Conservation (phyloP, 148 eudicot genomes). For the Pharnaceum exiguum region DNA sequence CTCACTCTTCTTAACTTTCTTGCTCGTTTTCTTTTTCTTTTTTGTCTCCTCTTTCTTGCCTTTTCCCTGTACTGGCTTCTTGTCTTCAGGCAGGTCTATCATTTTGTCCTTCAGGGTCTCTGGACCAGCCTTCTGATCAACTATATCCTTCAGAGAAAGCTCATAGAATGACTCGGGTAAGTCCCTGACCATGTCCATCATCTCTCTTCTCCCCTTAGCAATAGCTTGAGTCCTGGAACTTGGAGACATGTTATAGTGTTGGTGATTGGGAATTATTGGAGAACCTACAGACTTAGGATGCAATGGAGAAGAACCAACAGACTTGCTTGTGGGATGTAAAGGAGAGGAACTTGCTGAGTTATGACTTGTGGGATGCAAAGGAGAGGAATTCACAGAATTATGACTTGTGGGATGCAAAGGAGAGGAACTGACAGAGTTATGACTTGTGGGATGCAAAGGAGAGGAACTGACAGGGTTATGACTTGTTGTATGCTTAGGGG, state of each 20-base stretch:
- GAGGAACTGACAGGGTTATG: slow-evolving; percentile 10
- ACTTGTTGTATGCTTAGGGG: slow-evolving; percentile 18
- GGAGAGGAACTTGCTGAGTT: slow-evolving; percentile 9
- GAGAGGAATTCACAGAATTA: slow-evolving; percentile 2
- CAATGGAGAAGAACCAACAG: background rate
- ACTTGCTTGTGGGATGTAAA: slow-evolving; percentile 14
- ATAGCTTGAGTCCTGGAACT: slow-evolving; percentile 52
- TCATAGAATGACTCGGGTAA: slow-evolving; percentile 76
- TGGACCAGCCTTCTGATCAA: slow-evolving; percentile 32
- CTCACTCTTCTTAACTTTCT: slow-evolving; percentile 37
- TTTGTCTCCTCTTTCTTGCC: slow-evolving; percentile 3
- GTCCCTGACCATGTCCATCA: slow-evolving; percentile 78
- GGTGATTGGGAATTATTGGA: slow-evolving; percentile 10
- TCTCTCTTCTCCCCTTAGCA: slow-evolving; percentile 64
- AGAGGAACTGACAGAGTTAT: background rate
- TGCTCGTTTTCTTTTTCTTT: slow-evolving; percentile 29
- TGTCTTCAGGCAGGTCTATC: slow-evolving; percentile 19
- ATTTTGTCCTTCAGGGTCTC: slow-evolving; percentile 23
- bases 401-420: slow-evolving; percentile 11
- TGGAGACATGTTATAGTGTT: slow-evolving; percentile 35
- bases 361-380: slow-evolving; percentile 18
- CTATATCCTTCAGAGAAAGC: slow-evolving; percentile 65
- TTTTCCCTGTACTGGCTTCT: slow-evolving; percentile 2
- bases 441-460: slow-evolving; percentile 12
- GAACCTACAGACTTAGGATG: background rate